Evolutionary conservation across 805 yeast species (phyloP).

Genomic region (Candida hungchunana): DNA sequence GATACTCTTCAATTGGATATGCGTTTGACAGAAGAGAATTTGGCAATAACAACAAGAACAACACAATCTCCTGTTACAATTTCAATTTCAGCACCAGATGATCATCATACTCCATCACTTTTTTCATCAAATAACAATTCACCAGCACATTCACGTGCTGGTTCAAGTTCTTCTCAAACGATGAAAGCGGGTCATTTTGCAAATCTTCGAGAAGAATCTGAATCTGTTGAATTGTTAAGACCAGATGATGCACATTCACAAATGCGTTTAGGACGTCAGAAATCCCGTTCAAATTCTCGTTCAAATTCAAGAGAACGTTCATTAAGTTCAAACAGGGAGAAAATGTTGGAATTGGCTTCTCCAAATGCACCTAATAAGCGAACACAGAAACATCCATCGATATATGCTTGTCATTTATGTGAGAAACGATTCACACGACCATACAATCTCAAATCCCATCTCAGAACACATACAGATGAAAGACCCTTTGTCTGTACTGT

Average conservation of each 20-base stretch:
- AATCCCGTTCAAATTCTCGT: conserved; percentile 25
- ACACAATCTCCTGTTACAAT: conserved; percentile 24
- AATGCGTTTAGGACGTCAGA: conserved; percentile 32
- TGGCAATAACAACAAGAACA: conserved; percentile 4
- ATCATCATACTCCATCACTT: conserved; percentile 51
- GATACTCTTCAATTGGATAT: conserved; percentile 10
- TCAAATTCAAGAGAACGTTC: conserved; percentile 30
- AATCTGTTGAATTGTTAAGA: conserved; percentile 13
- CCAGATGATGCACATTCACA: conserved; percentile 19
- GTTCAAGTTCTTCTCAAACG: conserved; percentile 25
- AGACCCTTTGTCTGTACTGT: conserved; percentile 68
- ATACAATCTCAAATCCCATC: conserved; percentile 86
- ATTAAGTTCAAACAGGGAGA: conserved; percentile 38
- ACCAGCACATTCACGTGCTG: conserved; percentile 31
- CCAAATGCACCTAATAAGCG: conserved; percentile 50
- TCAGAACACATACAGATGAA: conserved; percentile 86
- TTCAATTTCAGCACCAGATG: conserved; percentile 35
- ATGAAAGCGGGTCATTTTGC: conserved; percentile 19
- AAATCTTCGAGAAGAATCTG: conserved; percentile 5
- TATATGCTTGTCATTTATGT: conserved; percentile 77
- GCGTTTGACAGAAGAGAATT: conserved; percentile 22
- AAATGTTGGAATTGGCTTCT: conserved; percentile 62
- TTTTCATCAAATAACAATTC: conserved; percentile 44
- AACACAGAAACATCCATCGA: conserved; percentile 66
- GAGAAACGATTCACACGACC: conserved; percentile 88